Base-by-base conservation (phyloP, 2,329 filamentous ascomycete genomes). In the Fusarium denticulatum region DNA sequence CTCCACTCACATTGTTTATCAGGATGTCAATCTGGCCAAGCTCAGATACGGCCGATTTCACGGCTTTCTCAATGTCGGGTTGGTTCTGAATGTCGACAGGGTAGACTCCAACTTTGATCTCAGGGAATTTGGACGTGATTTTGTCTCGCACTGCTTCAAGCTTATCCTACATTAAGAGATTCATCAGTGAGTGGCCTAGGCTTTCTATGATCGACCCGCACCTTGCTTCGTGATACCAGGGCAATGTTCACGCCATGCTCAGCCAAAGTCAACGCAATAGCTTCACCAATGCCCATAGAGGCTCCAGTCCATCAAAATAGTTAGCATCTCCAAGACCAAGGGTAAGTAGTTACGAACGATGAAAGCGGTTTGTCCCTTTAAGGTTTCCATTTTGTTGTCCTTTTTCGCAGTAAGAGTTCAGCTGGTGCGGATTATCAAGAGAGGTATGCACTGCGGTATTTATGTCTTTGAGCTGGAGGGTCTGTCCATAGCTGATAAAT, bases 1-100 rank as follows among this genome's bases (percentile, higher is more conserved):
- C n/a, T n/a, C n/a, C n/a, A 22, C 62, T 37, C 2, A 66, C 69
- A 46, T 74, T 74, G 22, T 74, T 73, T 13, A 74, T 65, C 1
- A 74, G 42, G 6, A 73, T 59, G 6, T 74, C 71, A 24, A 71
- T 60, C 1, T 63, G 56, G 2, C 69, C 69, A 16, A 74, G 30
- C 6, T 74, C 71, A 1, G 37, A 16, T n/a, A 68, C 39, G 0
- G 39, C 57, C 7, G 36, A 46, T 3, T 49, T 28, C 0, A 73
- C 67, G 0, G 69, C 63, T 11, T 47, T 32, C 4, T 73, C 67
- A 3, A 59, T 37, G 1, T 45, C 60, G 1, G 26, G 18, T 5
- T 60, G 55, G 13, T 47, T 37, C 18, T 59, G 34, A 7, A 63
- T 47, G 8, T 63, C 42, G 4, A 60, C 60, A 3, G 52, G 26